Base-by-base conservation (phyloP, 176 grass and related monocot genomes). In the Ensete ventricosum region DNA sequence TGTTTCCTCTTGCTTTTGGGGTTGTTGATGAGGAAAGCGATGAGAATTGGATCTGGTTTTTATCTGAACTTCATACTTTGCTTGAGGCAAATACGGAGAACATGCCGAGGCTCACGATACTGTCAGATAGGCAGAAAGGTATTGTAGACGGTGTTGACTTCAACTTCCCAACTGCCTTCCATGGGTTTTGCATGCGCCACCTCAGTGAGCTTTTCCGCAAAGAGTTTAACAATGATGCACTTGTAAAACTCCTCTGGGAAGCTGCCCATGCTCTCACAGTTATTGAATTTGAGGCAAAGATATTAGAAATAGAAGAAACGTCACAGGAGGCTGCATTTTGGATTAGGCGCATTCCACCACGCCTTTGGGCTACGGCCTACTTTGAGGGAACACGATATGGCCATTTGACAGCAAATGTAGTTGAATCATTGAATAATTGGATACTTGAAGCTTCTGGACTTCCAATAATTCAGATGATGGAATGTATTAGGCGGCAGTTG, bases 391-490 rank as follows among this genome's bases (percentile, higher is more conserved):
- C 82, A 14, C 82, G 95, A 26, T 98, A 83, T 49, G 95, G 95
- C 19, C 95, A 98, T 73, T 66, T 98, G 72, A 93, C 95, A 62
- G 95, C 95, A 53, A 98, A 89, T 27, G 84, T 89, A 67, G 87
- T 79, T 0, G 95, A 98, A 20, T 87, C 90, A 5, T 16, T 89
- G 19, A 94, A 89, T 73, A 87, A 57, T 29, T 98, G 95, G 95
- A 86, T 98, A 87, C 65, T 91, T 73, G 95, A 98, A 50, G 88
- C 95, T 16, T 91, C 90, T 23, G 62, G 82, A 29, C 89, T 98
- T 49, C 95, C 95, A 4, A 89, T 98, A 77, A 89, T 87, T 71
- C 95, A 98, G 91, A 93, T 98, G 95, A 91, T 98, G 86, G 95
- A 98, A 54, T 84, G 80, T 58, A 89, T 93, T 13, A 83, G 95